Evolutionary conservation across 2,329 filamentous ascomycete species (phyloP).

Genomic region (Blastomyces emzantsi): DNA sequence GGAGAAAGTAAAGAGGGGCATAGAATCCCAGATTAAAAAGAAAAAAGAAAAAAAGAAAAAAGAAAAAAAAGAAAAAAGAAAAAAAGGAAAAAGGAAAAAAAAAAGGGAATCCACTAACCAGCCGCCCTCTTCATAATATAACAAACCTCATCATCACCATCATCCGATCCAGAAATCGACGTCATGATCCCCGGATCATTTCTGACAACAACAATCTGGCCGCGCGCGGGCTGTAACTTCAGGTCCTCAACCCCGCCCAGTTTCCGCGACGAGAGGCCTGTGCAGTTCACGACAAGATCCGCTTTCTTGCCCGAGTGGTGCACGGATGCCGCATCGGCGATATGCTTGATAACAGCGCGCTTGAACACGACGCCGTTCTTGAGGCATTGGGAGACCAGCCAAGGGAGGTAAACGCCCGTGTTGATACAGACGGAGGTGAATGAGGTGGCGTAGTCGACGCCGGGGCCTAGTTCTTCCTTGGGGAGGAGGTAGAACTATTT

Average conservation of each 20-base stretch:
- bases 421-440: slow-evolving; percentile 91
- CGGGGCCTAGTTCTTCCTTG: slow-evolving; percentile 49
- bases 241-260: slow-evolving; percentile 75
- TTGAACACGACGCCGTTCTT: slow-evolving; percentile 61
- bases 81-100: neutral
- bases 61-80: neutral
- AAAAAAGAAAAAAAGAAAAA: neutral
- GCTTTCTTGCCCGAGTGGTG: slow-evolving; percentile 51
- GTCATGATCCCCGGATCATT: slow-evolving; percentile 67
- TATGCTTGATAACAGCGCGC: slow-evolving; percentile 57
- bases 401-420: slow-evolving; percentile 76
- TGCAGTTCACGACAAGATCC: slow-evolving; percentile 73
- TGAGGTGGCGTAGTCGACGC: slow-evolving; percentile 60
- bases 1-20: neutral
- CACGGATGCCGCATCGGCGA: slow-evolving; percentile 57
- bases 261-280: slow-evolving; percentile 63
- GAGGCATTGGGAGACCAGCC: slow-evolving; percentile 71
- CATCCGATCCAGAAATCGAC: slow-evolving; percentile 61
- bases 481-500: slow-evolving; percentile 53
- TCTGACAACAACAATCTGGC: slow-evolving; percentile 74
- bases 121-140: slow-evolving; percentile 76
- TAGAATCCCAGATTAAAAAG: too few relatives aligned
- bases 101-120: slow-evolving; percentile 19
- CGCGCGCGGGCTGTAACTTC: slow-evolving; percentile 64
- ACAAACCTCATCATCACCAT: slow-evolving; percentile 60